phyloP scores from a whole-genome alignment of 2,329 filamentous ascomycete species.

The Alternaria sp. region DNA sequence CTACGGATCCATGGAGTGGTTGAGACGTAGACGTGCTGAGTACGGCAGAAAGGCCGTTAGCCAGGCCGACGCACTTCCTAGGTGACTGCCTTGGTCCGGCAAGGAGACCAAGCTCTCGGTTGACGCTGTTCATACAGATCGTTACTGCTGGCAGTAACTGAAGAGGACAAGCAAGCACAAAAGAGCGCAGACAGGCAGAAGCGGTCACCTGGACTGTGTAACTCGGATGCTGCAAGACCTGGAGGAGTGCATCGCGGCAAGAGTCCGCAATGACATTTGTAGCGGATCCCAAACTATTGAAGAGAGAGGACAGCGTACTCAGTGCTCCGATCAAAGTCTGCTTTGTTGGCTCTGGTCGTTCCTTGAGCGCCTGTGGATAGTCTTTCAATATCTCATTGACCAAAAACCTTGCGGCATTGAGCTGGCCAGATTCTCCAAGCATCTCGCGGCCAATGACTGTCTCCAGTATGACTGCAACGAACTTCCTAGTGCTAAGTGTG shows the following conservation, averaged over 20 bases:
- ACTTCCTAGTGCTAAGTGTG: slow-evolving; percentile 81
- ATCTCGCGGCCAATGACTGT: slow-evolving; percentile 81
- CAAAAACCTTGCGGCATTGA: slow-evolving; percentile 79
- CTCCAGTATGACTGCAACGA: slow-evolving; percentile 82
- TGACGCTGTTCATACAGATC: slow-evolving; percentile 95
- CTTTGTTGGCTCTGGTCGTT: slow-evolving; percentile 87
- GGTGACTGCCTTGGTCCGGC: slow-evolving; percentile 77
- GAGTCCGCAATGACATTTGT: slow-evolving; percentile 78
- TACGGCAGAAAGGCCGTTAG: slow-evolving; percentile 87
- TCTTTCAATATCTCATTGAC: slow-evolving; percentile 92
- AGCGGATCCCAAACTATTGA: slow-evolving; percentile 81
- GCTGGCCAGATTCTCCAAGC: slow-evolving; percentile 86
- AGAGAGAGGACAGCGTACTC: slow-evolving; percentile 78
- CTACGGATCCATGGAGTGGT: slow-evolving; percentile 91
- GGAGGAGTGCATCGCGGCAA: slow-evolving; percentile 85
- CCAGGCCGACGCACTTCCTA: slow-evolving; percentile 85
- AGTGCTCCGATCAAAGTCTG: slow-evolving; percentile 80
- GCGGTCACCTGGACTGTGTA: slow-evolving; percentile 95
- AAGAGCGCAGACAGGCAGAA: slow-evolving; percentile 82
- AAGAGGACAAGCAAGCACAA: slow-evolving; percentile 89
- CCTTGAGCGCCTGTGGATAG: slow-evolving; percentile 87
- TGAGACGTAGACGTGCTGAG: slow-evolving; percentile 88
- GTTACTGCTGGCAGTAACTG: slow-evolving; percentile 90
- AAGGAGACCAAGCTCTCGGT: slow-evolving; percentile 81
- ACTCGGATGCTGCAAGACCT: slow-evolving; percentile 91